Base-by-base conservation (phyloP, 176 grass and related monocot genomes). In the Aegilops longissima region DNA sequence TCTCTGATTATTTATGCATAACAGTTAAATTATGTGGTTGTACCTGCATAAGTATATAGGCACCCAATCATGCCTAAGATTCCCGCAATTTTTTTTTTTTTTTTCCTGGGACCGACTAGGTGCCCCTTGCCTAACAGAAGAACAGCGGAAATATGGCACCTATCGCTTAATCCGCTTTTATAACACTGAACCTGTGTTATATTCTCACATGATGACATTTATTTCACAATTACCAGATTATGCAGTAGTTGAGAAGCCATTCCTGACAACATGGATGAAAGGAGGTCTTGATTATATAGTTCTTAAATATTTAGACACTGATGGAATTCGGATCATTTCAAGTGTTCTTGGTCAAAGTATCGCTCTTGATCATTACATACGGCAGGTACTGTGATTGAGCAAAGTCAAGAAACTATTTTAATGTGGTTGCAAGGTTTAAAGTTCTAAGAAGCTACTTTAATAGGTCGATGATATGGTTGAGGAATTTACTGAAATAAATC, bases 401-500 rank as follows among this genome's bases (percentile, higher is more conserved):
- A 52, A 70, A 70, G 12, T 59, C 71, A 34, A 24, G 9, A 2
- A 77, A 40, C n/a, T 85, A 70, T 81, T 44, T 44, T 23, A 20
- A 76, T 63, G 20, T 77, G 27, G 4, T 67, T 17, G 69, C 85
- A 76, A 76, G 67, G 18, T 80, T 74, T 33, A 29, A 88, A 42
- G 29, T 81, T 86, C 13, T 84, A 70, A 66, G 27, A 58, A 11
- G 12, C 49, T 81, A 45, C 51, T 83, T 87, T 86, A 36, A 31
- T 87, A 97, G 95, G 93, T 97, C 10, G 95, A 97, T 97, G 93
- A 97, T 88, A 97, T 97, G 93, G 95, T 95, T 83, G 91, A 97
- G 84, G 93, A 97, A 87, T 95, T 97, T 77, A 97, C 93, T 86
- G 95, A 97, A 74, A 97, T 97, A 73, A 97, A 97, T 88, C 90